Evolutionary conservation across 257 asterid species (phyloP).

Genomic region (Hygrophila difformis): DNA sequence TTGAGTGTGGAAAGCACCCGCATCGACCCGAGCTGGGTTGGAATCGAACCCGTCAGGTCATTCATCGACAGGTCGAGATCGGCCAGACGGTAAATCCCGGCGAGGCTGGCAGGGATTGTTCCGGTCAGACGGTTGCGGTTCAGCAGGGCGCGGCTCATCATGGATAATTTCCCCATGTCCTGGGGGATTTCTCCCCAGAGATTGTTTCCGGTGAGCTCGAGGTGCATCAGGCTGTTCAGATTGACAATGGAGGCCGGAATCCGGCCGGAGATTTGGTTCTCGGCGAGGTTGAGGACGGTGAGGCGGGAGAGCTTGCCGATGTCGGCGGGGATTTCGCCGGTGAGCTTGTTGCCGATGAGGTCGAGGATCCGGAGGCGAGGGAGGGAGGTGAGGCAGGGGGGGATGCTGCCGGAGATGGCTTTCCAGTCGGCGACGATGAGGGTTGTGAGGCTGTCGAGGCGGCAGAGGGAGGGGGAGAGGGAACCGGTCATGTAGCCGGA

Average conservation of each 20-base stretch:
- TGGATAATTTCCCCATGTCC: constrained; percentile 28
- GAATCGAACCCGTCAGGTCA: constrained; percentile 32
- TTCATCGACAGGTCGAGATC: constrained; percentile 44
- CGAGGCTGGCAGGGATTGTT: constrained; percentile 28
- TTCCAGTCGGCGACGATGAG: constrained; percentile 45
- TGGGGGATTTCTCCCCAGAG: constrained; percentile 30
- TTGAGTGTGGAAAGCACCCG: constrained; percentile 46
- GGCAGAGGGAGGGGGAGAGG: constrained; percentile 37
- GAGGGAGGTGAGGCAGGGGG: constrained; percentile 24
- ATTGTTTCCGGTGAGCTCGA: constrained; percentile 33
- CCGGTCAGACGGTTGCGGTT: constrained; percentile 32
- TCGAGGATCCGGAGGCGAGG: constrained; percentile 35
- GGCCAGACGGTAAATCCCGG: constrained; percentile 30
- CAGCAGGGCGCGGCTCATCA: constrained; percentile 45
- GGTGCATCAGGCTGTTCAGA: constrained; percentile 31
- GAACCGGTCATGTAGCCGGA: constrained; percentile 49
- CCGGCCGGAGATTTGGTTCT: constrained; percentile 28
- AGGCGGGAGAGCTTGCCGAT: constrained; percentile 35
- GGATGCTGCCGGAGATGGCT: constrained; percentile 37
- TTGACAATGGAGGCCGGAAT: constrained; percentile 32
- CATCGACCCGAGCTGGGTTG: constrained; percentile 41
- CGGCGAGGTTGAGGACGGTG: constrained; percentile 40
- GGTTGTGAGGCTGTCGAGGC: constrained; percentile 30
- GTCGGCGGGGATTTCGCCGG: constrained; percentile 35
- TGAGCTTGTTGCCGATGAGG: constrained; percentile 36